Percentiles rank a stretch among this genome's conserved stretches.
These are phyloP conservation scores for Stagonosporopsis chrysanthemi DNA, from an alignment of 2,329 filamentous ascomycete species.

Conservation along the genomic window DNA sequence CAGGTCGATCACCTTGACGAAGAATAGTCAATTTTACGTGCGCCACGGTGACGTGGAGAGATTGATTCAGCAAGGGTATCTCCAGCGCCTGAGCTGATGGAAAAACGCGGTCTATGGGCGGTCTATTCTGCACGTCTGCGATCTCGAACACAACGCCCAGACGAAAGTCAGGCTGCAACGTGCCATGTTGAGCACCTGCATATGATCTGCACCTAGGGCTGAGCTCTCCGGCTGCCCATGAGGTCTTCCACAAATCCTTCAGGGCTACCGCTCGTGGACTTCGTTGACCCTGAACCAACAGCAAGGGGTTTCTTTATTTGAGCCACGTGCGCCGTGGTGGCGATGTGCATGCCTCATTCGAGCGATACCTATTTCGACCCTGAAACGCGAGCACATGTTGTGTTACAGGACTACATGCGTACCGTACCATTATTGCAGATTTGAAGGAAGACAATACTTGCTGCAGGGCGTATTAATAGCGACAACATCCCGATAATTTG, in stretches of 20 bases:
- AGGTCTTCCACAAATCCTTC: conserved; percentile 2
- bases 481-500: not conserved
- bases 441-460: conserved; percentile 13
- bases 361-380: not conserved
- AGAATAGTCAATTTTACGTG: conserved; percentile 98
- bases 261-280: not conserved
- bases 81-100: conserved; percentile 83
- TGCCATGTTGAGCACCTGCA: conserved; percentile 1
- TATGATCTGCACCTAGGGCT: not conserved
- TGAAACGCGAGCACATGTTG: not conserved
- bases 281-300: conserved; percentile 5
- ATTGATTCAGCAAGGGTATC: conserved; percentile 90
- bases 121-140: not conserved
- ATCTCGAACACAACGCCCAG: not conserved
- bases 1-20: conserved; percentile 93
- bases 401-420: not conserved
- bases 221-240: not conserved
- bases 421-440: conserved; percentile 1
- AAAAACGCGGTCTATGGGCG: not conserved
- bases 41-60: conserved; percentile 94
- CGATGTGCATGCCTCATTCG: conserved; percentile 5
- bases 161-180: conserved; percentile 1
- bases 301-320: conserved; percentile 7
- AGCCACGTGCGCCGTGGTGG: not conserved
- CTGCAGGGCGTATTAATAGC: not conserved